Base-by-base conservation (phyloP, 1,139 yeast species). In the Yamadazyma oceani region DNA sequence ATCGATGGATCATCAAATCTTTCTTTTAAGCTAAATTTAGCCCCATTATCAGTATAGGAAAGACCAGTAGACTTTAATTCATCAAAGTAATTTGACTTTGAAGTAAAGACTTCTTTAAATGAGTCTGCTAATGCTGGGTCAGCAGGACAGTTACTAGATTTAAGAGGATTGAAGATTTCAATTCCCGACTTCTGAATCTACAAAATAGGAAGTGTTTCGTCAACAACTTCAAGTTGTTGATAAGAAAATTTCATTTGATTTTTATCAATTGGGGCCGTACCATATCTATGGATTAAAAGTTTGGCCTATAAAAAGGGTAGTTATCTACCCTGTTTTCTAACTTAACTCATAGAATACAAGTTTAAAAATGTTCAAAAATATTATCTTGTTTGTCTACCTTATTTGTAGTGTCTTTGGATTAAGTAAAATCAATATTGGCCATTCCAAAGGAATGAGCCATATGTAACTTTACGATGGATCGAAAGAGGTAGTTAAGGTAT, bases 1-100 rank as follows among this genome's bases (percentile, higher is more conserved):
- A 88, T 60, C 3, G 90, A 75, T 13, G 96, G 96, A 54, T 85
- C 82, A 53, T 86, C 92, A 38, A 71, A 81, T 47, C 82, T 67
- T 50, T 82, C 66, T 3, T 73, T 64, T 39, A 89, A 62, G 2
- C 81, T 72, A 45, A 89, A 60, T 21, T 68, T 57, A n/a, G 82
- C 62, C 8, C 96, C 96, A 24, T 58, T 53, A 26, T 50, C 51
- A 13, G 50, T 42, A 33, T 50, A 59, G 9, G 53, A 48, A 32
- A 52, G 46, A 4, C 71, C 72, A 16, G 49, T 48, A 4, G 53
- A 46, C 8, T 54, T 47, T n/a, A 57, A 47, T 9, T 48, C 63
- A 22, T 54, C 48, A 38, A 51, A 82, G 53, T 71, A 64, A 6
- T 64, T 50, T 1, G 82, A 71, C 27, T 68, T 64, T 15, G 50